Evolutionary conservation across 2,329 filamentous ascomycete species (phyloP).

Genomic region (Colletotrichum acutatum): DNA sequence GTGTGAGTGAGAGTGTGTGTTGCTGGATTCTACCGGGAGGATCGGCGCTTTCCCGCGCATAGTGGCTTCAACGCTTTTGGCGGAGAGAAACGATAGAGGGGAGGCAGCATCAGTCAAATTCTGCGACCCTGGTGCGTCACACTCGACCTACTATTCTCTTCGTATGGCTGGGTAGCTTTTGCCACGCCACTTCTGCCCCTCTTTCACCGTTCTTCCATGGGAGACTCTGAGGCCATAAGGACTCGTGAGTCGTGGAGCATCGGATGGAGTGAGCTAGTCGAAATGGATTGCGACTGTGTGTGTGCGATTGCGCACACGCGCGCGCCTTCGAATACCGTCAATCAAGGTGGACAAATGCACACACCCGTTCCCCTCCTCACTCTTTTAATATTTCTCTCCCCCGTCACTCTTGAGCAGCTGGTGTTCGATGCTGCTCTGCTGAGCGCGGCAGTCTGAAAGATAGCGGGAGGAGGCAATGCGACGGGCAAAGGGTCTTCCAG

Average conservation of each 20-base stretch:
- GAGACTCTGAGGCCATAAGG: neutral
- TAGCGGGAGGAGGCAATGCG: constrained; percentile 16
- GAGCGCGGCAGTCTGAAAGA: constrained; percentile 15
- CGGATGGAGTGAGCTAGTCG: neutral
- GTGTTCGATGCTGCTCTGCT: constrained; percentile 2
- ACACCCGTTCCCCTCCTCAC: neutral
- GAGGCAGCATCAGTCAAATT: constrained; percentile 30
- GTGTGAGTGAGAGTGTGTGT: constrained; percentile 22
- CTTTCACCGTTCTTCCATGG: neutral
- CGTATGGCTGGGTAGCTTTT: constrained; percentile 31
- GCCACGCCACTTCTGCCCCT: constrained; percentile 29
- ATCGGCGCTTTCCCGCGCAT: constrained; percentile 24
- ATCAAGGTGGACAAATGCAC: neutral
- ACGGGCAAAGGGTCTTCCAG: constrained; percentile 31
- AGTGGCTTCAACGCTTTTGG: constrained; percentile 32
- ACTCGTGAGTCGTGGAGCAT: neutral
- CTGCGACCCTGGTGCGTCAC: constrained; percentile 36
- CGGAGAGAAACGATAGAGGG: constrained; percentile 20
- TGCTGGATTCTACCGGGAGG: constrained; percentile 28
- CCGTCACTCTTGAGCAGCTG: neutral
- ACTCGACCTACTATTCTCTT: constrained; percentile 23
- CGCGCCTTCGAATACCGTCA: neutral
- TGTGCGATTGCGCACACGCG: neutral
- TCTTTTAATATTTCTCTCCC: neutral
- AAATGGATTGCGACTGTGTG: neutral